phyloP scores from a whole-genome alignment of 495 filamentous ascomycete genomes.

The Penicillium lagena region DNA sequence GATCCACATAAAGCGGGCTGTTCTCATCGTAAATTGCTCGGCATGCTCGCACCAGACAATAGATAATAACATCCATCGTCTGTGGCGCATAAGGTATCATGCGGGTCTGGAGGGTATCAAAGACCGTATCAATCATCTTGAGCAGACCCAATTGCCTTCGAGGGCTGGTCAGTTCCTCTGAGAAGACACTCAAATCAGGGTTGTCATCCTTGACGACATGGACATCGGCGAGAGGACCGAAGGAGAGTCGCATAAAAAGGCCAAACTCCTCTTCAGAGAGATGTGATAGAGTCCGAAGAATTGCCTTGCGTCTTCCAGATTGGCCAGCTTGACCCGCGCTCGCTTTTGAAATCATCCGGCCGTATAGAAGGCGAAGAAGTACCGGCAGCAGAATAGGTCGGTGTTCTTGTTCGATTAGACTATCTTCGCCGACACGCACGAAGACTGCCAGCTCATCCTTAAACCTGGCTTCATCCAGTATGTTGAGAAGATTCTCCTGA shows the following conservation, averaged over 20 bases:
- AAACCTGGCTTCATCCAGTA: slow-evolving; percentile 87
- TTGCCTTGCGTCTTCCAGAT: slow-evolving; percentile 60
- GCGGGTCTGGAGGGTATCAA: slow-evolving; percentile 69
- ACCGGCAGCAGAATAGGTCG: slow-evolving; percentile 70
- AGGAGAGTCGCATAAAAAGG: slow-evolving; percentile 74
- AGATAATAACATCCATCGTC: slow-evolving; percentile 68
- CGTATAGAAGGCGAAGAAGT: slow-evolving; percentile 82
- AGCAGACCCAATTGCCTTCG: slow-evolving; percentile 83
- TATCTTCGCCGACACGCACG: slow-evolving; percentile 68
- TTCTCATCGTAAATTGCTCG: slow-evolving; percentile 42
- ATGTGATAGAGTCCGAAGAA: slow-evolving; percentile 54
- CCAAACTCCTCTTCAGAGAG: slow-evolving; percentile 61
- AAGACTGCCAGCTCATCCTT: slow-evolving; percentile 86
- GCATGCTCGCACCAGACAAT: slow-evolving; percentile 69
- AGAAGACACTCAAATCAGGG: slow-evolving; percentile 43
- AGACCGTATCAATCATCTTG: slow-evolving; percentile 85
- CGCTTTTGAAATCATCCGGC: slow-evolving; percentile 72
- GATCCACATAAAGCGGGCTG: slow-evolving; percentile 29
- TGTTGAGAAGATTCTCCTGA: slow-evolving; percentile 77
- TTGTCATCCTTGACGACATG: slow-evolving; percentile 46
- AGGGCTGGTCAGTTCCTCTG: slow-evolving; percentile 47
- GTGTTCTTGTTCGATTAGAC: slow-evolving; percentile 67
- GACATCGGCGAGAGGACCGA: slow-evolving; percentile 60
- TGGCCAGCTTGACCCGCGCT: slow-evolving; percentile 43
- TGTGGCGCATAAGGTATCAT: slow-evolving; percentile 54